phyloP scores from a whole-genome alignment of 495 filamentous ascomycete species.

The Penicillium bialowiezense region DNA sequence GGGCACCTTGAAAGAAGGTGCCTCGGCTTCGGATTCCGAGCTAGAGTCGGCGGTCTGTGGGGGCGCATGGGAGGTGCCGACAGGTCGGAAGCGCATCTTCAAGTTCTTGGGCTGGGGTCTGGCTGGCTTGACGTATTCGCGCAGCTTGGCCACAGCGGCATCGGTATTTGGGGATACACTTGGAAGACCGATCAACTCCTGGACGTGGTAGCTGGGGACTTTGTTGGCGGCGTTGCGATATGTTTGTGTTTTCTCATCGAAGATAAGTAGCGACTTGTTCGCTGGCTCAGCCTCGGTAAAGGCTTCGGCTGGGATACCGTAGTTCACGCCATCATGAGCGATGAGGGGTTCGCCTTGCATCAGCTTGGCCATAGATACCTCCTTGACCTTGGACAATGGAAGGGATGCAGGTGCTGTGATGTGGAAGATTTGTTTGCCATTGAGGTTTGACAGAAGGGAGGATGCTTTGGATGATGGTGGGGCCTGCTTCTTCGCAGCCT shows the following conservation, averaged over 20 bases:
- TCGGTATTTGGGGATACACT: conserved; percentile 28
- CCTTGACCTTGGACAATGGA: conserved; percentile 42
- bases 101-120: conserved; percentile 55
- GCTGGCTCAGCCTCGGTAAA: conserved; percentile 31
- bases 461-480: conserved; percentile 33
- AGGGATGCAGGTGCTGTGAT: conserved; percentile 43
- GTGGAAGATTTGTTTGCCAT: conserved; percentile 44
- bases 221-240: conserved; percentile 30
- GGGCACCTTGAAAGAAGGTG: conserved; percentile 37
- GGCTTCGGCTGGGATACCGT: conserved; percentile 45
- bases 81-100: conserved; percentile 58
- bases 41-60: conserved; percentile 48
- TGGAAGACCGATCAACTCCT: conserved; percentile 41
- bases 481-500: conserved; percentile 32
- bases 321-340: conserved; percentile 36
- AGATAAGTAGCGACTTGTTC: conserved; percentile 36
- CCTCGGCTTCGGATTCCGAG: conserved; percentile 45
- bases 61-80: conserved; percentile 44
- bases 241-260: conserved; percentile 32
- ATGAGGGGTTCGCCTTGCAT: conserved; percentile 43
- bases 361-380: conserved; percentile 40
- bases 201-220: conserved; percentile 44
- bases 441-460: conserved; percentile 39
- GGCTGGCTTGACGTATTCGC: conserved; percentile 39
- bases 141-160: conserved; percentile 32